Evolutionary conservation across 257 asterid species (phyloP), one percentile per base, ranked within the genome.

Genomic region (Perilla frutescens): DNA sequence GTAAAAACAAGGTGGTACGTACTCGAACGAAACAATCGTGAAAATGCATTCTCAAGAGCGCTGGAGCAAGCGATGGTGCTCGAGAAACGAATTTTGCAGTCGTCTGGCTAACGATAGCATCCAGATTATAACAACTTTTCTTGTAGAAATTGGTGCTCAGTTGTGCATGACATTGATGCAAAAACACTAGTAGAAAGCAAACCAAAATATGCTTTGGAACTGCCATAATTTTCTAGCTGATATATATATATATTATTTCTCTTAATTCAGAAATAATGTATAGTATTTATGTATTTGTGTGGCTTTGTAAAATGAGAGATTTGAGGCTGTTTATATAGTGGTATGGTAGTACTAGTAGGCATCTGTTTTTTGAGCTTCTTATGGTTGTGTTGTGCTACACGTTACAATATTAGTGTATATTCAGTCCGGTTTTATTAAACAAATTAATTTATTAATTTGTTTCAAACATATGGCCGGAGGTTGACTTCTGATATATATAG

Each of bases 11-110:
- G 4, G 5, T 20, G 26, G 26, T 20, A 47, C 74, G 12, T 78
- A 87, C 96, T 74, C 89, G 71, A 39, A 88, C 90, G 31, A 90
- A 90, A 55, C 96, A 90, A 67, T 90, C 96, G 15, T 90, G 96
- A 44, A 90, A 90, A 20, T 88, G 90, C 92, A 90, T 76, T 63
- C 96, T 79, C 10, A 90, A 32, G 68, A 90, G 69, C 1, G 94
- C 74, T 4, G 92, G 83, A 40, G 94, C 92, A 5, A 90, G 85
- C 2, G 86, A 41, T 1, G 90, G 91, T 3, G 81, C 86, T 6
- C 68, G 64, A 9, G 78, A 47, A 5, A 90, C 63, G 64, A 72
- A 75, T 0, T n/a, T 15, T 1, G 82, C 76, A 0, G 86, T 82
- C 15, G 84, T 74, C 0, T 62, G 4, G 3, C 10, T 66, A 0